Base-by-base conservation (phyloP, 2,329 filamentous ascomycete species). In the Moelleriella libera region DNA sequence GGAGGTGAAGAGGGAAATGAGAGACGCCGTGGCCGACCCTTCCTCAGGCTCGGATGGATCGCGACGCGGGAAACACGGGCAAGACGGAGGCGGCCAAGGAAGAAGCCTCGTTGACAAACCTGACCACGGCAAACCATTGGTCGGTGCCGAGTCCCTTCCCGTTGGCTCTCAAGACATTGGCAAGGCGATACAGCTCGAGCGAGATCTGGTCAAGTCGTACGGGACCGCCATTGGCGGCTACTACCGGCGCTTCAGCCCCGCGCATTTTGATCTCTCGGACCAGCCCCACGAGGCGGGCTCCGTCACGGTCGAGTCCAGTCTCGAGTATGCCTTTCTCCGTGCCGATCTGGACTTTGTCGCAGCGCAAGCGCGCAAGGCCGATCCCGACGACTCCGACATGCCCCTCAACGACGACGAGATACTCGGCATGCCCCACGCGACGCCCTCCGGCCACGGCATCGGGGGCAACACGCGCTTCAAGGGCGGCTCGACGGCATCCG, bases 291-390 rank as follows among this genome's bases (percentile, higher is more conserved):
- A 57, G 30, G 59, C 63, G 32, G 57, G 59, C 11, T 63, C 73
- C 11, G 72, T 82, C 37, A 80, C 79, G 11, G 76, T 89, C 51
- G 84, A 90, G 59, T 79, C 85, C 1, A 80, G 94, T 37, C 71
- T 98, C 47, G 85, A 85, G 50, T 97, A 97, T 64, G 88, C 90
- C 28, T 98, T 98, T 58, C 73, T 98, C 45, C 85, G 88, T 55
- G 88, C 89, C 34, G 92, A 98, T 62, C 78, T 96, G 46, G 90
- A 97, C 65, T 98, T 98, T 58, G 82, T 97, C 47, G 79, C 84
- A 5, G 88, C 88, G 1, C 90, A 97, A 65, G 88, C 88, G 5
- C 76, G 78, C 43, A 94, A 94, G 62, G 74, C 81, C n/a, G 77
- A 85, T 56, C 74, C 81, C 0, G 76, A 84, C 52, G 85, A 94